phyloP scores from a whole-genome alignment of 108 stramenopile species.

The Schizochytrium sp. region DNA sequence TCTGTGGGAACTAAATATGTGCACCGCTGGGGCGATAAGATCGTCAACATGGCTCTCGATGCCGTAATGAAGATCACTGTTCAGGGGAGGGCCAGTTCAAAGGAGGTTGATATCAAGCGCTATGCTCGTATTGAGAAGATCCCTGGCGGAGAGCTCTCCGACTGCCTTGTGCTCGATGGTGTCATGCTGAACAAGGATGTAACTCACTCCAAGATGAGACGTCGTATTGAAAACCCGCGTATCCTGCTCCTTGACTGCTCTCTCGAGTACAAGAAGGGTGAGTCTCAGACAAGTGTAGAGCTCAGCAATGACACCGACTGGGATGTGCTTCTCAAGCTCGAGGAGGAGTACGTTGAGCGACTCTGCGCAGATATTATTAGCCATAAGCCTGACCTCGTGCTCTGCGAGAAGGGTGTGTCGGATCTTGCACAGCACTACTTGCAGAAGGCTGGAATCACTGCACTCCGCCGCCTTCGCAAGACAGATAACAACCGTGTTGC shows the following conservation, averaged over 20 bases:
- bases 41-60: slow-evolving; percentile 97
- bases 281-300: slow-evolving; percentile 97
- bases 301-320: slow-evolving; percentile 98
- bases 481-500: slow-evolving; percentile 99
- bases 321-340: slow-evolving; percentile 95
- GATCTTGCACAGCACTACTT: slow-evolving; percentile 99
- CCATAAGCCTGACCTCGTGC: slow-evolving; percentile 96
- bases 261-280: slow-evolving; percentile 99
- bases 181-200: slow-evolving; percentile 99
- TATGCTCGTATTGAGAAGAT: slow-evolving; percentile 99
- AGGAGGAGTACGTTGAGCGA: slow-evolving; percentile 99
- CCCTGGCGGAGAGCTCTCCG: slow-evolving; percentile 94
- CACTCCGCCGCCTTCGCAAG: slow-evolving; percentile 97
- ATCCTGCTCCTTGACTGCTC: slow-evolving; percentile 97
- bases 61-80: slow-evolving; percentile 90
- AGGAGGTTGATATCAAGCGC: slow-evolving; percentile 96
- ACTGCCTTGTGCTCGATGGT: slow-evolving; percentile 92
- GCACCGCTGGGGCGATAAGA: slow-evolving; percentile 92
- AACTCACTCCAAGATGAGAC: slow-evolving; percentile 97
- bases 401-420: slow-evolving; percentile 99
- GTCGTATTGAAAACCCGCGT: slow-evolving; percentile 97
- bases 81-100: slow-evolving; percentile 63
- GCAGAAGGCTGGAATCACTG: slow-evolving; percentile 96
- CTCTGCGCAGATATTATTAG: slow-evolving; percentile 99
- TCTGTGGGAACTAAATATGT: slow-evolving; percentile 98